Percentiles rank a stretch among this genome's conserved stretches.
phyloP scores from a whole-genome alignment of 2,329 filamentous ascomycete species.

The Xylariales sp. region DNA sequence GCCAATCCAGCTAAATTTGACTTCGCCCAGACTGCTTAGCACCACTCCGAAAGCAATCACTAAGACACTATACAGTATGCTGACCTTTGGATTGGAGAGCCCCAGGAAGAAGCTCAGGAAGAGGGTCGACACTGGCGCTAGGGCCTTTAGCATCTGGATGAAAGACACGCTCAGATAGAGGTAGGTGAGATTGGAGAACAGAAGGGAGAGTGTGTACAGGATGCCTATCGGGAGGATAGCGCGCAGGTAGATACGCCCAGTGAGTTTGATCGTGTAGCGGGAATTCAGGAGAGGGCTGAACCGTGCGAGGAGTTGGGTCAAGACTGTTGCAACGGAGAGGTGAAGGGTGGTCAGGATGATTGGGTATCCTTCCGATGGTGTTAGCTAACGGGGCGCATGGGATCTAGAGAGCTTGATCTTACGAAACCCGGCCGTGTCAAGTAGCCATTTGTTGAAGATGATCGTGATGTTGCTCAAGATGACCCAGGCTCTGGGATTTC shows the following conservation, averaged over 20 bases:
- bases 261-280: constrained; percentile 56
- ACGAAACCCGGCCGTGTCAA: constrained; percentile 71
- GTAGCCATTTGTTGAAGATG: constrained; percentile 86
- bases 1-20: constrained; percentile 60
- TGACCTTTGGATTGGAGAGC: constrained; percentile 40
- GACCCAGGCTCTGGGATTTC: constrained; percentile 61
- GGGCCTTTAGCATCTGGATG: constrained; percentile 62
- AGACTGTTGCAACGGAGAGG: constrained; percentile 57
- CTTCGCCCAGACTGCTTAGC: constrained; percentile 55
- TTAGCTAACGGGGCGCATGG: too few relatives aligned
- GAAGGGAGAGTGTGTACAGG: constrained; percentile 59
- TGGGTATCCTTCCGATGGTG: constrained; percentile 14
- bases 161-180: constrained; percentile 63
- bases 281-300: constrained; percentile 58
- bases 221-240: constrained; percentile 62
- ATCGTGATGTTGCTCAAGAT: constrained; percentile 79
- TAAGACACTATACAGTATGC: constrained; percentile 42
- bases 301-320: constrained; percentile 60
- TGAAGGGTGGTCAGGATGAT: constrained; percentile 63
- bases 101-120: constrained; percentile 18
- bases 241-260: constrained; percentile 53
- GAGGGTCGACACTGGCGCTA: constrained; percentile 40
- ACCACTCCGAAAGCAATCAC: constrained; percentile 48
- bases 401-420: too few relatives aligned
- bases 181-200: constrained; percentile 63